Evolutionary conservation across 2,329 filamentous ascomycete species (phyloP).

Genomic region (Boeremia exigua): DNA sequence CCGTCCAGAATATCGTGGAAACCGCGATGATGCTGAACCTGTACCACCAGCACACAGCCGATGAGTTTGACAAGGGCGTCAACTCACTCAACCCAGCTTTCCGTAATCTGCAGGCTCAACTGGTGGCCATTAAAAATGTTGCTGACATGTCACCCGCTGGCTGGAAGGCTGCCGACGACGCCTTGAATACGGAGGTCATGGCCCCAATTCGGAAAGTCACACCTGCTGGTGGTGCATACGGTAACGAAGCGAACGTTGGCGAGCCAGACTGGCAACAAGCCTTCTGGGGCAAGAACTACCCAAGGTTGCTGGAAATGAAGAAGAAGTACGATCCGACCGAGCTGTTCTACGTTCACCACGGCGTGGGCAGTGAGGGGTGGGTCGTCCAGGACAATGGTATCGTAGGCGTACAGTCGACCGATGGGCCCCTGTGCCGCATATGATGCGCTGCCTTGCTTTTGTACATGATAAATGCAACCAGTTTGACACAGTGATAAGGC

Average conservation of each 20-base stretch:
- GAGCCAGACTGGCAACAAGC: conserved; percentile 49
- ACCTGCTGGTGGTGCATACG: conserved; percentile 42
- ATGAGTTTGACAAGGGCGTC: conserved; percentile 23
- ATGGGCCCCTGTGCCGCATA: conserved; percentile 37
- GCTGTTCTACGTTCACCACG: conserved; percentile 43
- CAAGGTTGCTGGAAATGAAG: conserved; percentile 35
- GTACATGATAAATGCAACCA: not conserved
- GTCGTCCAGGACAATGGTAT: conserved; percentile 35
- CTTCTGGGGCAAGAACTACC: conserved; percentile 50
- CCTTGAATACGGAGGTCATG: conserved; percentile 31
- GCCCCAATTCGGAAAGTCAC: conserved; percentile 31
- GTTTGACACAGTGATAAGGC: not conserved
- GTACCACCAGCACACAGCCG: conserved; percentile 36
- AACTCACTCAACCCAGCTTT: conserved; percentile 43
- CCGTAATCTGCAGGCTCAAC: conserved; percentile 32
- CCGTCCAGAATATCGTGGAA: conserved; percentile 31
- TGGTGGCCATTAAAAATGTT: conserved; percentile 31
- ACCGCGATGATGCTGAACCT: conserved; percentile 26
- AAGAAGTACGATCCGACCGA: conserved; percentile 38
- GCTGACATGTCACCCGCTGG: conserved; percentile 28
- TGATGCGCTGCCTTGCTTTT: conserved; percentile 6
- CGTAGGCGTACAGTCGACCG: conserved; percentile 38
- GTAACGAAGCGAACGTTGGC: conserved; percentile 50
- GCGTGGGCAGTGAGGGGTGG: conserved; percentile 43
- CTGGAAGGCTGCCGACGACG: conserved; percentile 27